Evolutionary conservation across 1,284 basidiomycete species (phyloP).

Genomic region (Sporisorium reilianum): DNA sequence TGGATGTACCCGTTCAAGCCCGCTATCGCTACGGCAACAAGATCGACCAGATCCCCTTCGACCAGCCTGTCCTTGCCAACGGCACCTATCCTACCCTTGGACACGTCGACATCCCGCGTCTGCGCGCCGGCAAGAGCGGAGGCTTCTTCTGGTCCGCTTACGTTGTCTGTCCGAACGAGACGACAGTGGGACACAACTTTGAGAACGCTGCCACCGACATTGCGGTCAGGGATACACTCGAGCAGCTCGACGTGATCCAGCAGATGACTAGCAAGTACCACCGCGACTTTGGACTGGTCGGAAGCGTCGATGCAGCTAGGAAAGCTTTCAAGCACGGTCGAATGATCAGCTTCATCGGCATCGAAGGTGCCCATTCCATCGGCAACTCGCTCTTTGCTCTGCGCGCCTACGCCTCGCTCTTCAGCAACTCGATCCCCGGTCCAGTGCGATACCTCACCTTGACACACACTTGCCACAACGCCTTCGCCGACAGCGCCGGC

Average conservation of each 20-base stretch:
- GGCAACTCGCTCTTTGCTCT: constrained; percentile 44
- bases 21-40: constrained; percentile 41
- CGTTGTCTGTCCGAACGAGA: constrained; percentile 39
- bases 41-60: constrained; percentile 41
- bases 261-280: constrained; percentile 38
- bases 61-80: constrained; percentile 26
- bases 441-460: constrained; percentile 47
- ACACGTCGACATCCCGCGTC: constrained; percentile 51
- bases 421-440: constrained; percentile 14
- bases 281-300: constrained; percentile 30
- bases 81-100: constrained; percentile 27
- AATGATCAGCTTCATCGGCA: constrained; percentile 55
- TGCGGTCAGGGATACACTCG: constrained; percentile 42
- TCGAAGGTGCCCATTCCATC: constrained; percentile 52
- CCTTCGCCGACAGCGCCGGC: constrained; percentile 41
- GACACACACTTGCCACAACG: constrained; percentile 52
- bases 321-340: constrained; percentile 52
- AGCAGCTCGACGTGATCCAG: constrained; percentile 52
- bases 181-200: constrained; percentile 34
- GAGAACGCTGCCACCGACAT: constrained; percentile 28
- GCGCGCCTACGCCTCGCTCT: constrained; percentile 22
- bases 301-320: constrained; percentile 28
- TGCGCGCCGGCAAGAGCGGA: constrained; percentile 39
- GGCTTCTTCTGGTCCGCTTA: constrained; percentile 57
- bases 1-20: constrained; percentile 50